phyloP scores from a whole-genome alignment of 1,284 basidiomycete species.

The Marasmius sp. region DNA sequence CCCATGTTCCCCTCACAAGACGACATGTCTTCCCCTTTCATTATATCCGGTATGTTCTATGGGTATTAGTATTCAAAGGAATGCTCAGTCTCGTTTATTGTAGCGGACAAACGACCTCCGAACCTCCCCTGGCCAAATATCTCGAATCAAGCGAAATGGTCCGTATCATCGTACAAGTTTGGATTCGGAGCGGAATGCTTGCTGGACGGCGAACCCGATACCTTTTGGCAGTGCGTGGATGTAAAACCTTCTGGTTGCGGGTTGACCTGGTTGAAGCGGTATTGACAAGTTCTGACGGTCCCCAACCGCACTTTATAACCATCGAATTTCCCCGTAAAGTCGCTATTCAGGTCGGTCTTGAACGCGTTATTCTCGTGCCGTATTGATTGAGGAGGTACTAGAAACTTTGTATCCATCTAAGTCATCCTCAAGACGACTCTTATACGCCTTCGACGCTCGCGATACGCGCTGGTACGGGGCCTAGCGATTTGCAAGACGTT shows the following conservation, averaged over 20 bases:
- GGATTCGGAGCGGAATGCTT: slow-evolving; percentile 95
- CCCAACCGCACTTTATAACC: slow-evolving; percentile 95
- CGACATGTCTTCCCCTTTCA: slow-evolving; percentile 16
- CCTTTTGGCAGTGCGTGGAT: slow-evolving; percentile 93
- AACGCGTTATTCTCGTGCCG: neutral
- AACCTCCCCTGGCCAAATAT: slow-evolving; percentile 75
- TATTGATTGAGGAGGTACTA: slow-evolving; percentile 30
- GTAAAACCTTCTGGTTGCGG: neutral
- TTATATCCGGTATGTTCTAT: slow-evolving; percentile 9
- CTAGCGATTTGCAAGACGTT: slow-evolving; percentile 91
- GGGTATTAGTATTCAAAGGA: neutral
- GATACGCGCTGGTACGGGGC: slow-evolving; percentile 89
- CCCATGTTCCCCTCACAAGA: slow-evolving; percentile 9
- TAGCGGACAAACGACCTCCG: slow-evolving; percentile 42
- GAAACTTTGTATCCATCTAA: slow-evolving; percentile 92
- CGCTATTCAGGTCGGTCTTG: slow-evolving; percentile 71
- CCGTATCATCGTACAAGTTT: slow-evolving; percentile 96
- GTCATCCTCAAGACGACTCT: slow-evolving; percentile 89
- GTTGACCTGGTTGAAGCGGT: slow-evolving; percentile 3
- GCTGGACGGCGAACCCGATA: slow-evolving; percentile 84
- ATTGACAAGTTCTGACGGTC: slow-evolving; percentile 84
- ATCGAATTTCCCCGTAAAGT: slow-evolving; percentile 92
- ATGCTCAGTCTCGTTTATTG: neutral
- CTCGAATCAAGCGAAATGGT: slow-evolving; percentile 87
- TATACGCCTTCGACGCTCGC: slow-evolving; percentile 94